Conservation (phyloP, 1,284 basidiomycete species). For the Fomitopsis palustris region DNA sequence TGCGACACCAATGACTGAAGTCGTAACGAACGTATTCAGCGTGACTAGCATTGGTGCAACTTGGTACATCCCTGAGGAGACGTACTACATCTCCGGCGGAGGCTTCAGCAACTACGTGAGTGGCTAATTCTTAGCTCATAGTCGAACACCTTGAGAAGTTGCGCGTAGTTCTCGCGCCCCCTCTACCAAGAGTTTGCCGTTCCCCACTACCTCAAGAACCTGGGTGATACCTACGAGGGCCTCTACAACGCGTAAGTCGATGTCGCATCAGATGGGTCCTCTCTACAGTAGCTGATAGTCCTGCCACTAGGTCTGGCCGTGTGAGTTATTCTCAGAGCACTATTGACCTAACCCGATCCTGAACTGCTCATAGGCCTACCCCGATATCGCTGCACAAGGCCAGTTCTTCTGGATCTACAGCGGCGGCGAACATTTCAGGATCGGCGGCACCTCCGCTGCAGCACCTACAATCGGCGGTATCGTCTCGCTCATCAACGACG, state of each 20-base stretch:
- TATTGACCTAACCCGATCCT: neutral
- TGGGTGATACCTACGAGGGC: conserved; percentile 50
- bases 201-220: conserved; percentile 37
- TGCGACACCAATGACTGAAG: neutral
- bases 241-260: conserved; percentile 52
- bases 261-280: neutral
- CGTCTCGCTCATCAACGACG: conserved; percentile 53
- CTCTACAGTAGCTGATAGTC: neutral
- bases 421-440: conserved; percentile 22
- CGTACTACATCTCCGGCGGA: conserved; percentile 58
- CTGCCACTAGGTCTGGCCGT: conserved; percentile 11
- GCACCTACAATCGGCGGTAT: conserved; percentile 48
- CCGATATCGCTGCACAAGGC: conserved; percentile 41
- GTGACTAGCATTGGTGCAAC: conserved; percentile 64
- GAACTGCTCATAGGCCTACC: conserved; percentile 23
- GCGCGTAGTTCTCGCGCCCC: conserved; percentile 48
- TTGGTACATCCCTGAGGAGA: conserved; percentile 50
- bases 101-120: conserved; percentile 53
- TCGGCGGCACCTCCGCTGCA: conserved; percentile 53
- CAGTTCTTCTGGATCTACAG: conserved; percentile 27
- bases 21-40: conserved; percentile 17
- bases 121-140: neutral
- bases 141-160: neutral
- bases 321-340: conserved; percentile 5
- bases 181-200: conserved; percentile 48